These are phyloP conservation scores for Podaxis pistillaris DNA, from an alignment of 768 basidiomycete genomes.

Conservation along the genomic window DNA sequence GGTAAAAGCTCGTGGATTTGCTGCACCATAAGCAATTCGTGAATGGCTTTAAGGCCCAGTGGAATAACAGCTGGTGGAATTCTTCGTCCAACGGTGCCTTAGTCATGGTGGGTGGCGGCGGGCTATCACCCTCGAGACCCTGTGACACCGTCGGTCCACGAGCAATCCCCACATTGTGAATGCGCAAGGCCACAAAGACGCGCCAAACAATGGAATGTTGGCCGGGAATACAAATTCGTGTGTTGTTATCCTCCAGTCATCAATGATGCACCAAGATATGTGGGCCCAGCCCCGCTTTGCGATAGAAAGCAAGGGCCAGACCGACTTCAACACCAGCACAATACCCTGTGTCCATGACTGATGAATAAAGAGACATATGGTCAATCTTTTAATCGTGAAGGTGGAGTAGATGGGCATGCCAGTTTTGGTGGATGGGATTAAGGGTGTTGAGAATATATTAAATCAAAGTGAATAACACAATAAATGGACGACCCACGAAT, in stretches of 20 bases:
- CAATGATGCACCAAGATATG: too few species aligned
- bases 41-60: not conserved
- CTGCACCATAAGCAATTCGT: too few species aligned
- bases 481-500: not conserved
- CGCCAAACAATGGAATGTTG: too few species aligned
- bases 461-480: not conserved
- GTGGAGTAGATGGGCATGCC: not conserved
- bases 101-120: not conserved
- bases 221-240: not conserved
- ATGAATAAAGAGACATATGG: not conserved
- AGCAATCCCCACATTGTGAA: too few species aligned
- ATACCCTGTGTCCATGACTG: not conserved
- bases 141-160: not conserved
- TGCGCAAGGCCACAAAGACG: too few species aligned
- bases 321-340: not conserved
- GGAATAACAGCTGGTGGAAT: not conserved
- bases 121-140: not conserved
- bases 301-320: not conserved
- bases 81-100: not conserved
- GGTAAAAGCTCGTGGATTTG: too few species aligned
- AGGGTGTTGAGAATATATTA: not conserved
- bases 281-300: too few species aligned
- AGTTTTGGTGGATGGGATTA: not conserved
- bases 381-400: not conserved
- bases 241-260: not conserved